Evolutionary conservation across 2,329 filamentous ascomycete genomes (phyloP).

Genomic region (Claviceps humidiphila): DNA sequence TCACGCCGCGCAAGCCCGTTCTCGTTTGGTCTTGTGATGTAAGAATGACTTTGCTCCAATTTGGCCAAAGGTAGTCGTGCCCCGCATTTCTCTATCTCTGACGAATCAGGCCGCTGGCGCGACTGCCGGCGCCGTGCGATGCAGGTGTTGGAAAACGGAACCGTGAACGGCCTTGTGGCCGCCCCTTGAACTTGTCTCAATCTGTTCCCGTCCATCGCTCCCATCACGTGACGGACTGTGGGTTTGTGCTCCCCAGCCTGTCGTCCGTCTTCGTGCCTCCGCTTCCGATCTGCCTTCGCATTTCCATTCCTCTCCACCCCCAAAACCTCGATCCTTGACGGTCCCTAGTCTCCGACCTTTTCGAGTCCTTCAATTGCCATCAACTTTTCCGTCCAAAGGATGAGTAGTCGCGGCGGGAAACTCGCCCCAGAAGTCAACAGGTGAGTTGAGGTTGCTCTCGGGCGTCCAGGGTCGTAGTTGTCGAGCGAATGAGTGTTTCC

Average conservation of each 20-base stretch:
- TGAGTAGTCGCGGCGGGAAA: conserved; percentile 95
- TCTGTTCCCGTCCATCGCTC: background rate
- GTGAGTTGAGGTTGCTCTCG: conserved; percentile 31
- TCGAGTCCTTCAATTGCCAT: conserved; percentile 18
- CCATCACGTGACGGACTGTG: conserved; percentile 15
- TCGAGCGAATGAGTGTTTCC: conserved; percentile 1
- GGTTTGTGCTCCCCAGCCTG: conserved; percentile 15
- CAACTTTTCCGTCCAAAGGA: conserved; percentile 48
- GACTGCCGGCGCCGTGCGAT: background rate
- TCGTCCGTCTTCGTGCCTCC: conserved; percentile 13
- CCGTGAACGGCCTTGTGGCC: no score
- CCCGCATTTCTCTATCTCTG: background rate
- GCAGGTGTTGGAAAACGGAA: background rate
- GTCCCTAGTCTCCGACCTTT: conserved; percentile 10
- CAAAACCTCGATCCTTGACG: conserved; percentile 11
- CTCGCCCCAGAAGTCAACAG: conserved; percentile 99
- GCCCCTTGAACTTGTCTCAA: background rate
- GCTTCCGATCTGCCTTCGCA: conserved; percentile 17
- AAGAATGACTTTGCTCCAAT: background rate
- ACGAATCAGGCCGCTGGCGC: background rate
- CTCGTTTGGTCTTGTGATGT: background rate
- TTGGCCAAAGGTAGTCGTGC: background rate
- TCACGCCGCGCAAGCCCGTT: no score
- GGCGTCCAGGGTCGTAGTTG: background rate
- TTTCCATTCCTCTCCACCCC: conserved; percentile 14